Evolutionary conservation across 176 grass and related monocot genomes (phyloP).

Genomic region (Ampelocalamus luodianensis): DNA sequence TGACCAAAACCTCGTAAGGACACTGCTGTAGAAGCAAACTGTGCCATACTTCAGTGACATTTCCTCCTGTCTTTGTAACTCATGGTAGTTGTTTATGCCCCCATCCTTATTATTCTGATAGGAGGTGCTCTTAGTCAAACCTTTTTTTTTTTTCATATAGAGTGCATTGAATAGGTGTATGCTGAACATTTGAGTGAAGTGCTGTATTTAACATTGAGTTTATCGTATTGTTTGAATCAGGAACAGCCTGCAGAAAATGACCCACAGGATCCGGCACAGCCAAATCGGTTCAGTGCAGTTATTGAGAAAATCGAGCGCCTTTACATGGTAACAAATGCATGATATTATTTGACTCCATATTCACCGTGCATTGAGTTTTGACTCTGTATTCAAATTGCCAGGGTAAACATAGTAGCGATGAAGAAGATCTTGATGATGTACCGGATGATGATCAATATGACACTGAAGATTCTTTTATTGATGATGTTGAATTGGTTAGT

Average conservation of each 20-base stretch:
- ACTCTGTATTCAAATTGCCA: constrained; percentile 42
- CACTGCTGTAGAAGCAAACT: not conserved
- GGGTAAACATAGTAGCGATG: constrained; percentile 98
- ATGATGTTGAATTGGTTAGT: constrained; percentile 94
- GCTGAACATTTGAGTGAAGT: not conserved
- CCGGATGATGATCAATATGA: constrained; percentile 99
- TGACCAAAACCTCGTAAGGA: not conserved
- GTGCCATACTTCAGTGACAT: not conserved
- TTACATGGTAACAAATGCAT: constrained; percentile 75
- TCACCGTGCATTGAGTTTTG: constrained; percentile 26
- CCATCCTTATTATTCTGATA: not conserved
- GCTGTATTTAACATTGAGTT: constrained; percentile 29
- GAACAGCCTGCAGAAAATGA: constrained; percentile 69
- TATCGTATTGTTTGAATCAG: constrained; percentile 48
- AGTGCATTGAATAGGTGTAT: not conserved
- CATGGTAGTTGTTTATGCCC: not conserved
- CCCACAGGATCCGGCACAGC: constrained; percentile 60
- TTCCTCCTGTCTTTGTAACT: not conserved
- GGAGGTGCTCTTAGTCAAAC: not conserved
- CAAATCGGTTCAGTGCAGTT: constrained; percentile 92
- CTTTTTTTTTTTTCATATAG: constrained; percentile 10
- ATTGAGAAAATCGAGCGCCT: constrained; percentile 99
- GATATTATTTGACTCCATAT: constrained; percentile 12
- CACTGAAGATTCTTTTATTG: constrained; percentile 99
- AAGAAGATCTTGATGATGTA: constrained; percentile 88